A percentile compares a stretch with the other conserved stretches of the same genome.
Evolutionary conservation across 768 basidiomycete genomes (phyloP).

Genomic region (Holtermanniella nyarrowii): DNA sequence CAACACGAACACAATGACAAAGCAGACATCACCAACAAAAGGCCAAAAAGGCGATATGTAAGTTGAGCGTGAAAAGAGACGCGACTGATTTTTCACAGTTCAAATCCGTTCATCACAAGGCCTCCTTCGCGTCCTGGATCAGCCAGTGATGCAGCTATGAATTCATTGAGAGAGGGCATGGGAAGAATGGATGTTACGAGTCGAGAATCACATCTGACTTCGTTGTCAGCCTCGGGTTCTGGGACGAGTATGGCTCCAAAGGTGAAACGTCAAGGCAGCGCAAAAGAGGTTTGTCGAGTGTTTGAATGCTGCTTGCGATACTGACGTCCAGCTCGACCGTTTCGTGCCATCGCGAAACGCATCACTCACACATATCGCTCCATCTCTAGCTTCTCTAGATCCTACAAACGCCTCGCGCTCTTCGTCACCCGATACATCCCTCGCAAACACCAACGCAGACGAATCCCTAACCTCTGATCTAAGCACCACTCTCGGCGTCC

Average conservation of each 20-base stretch:
- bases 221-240: too few relatives aligned
- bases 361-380: slow-evolving; percentile 24
- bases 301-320: neutral
- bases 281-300: slow-evolving; percentile 9
- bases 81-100: slow-evolving; percentile 7
- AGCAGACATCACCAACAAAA: neutral
- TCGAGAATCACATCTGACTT: slow-evolving; percentile 2
- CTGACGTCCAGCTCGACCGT: slow-evolving; percentile 20
- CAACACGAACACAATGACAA: neutral
- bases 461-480: slow-evolving; percentile 7
- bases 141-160: slow-evolving; percentile 11
- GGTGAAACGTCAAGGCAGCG: slow-evolving; percentile 5
- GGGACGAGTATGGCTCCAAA: neutral
- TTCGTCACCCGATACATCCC: slow-evolving; percentile 12
- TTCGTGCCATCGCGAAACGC: slow-evolving; percentile 32
- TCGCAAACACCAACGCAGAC: slow-evolving; percentile 13
- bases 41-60: neutral
- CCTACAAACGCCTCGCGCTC: slow-evolving; percentile 26
- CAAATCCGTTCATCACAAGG: slow-evolving; percentile 29
- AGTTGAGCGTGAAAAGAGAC: neutral
- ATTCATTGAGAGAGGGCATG: slow-evolving; percentile 26
- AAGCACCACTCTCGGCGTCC: slow-evolving; percentile 21
- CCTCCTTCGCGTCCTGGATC: slow-evolving; percentile 15
- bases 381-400: slow-evolving; percentile 21
- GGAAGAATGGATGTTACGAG: slow-evolving; percentile 26